A percentile compares a stretch with the other conserved stretches of the same genome.
Conservation (phyloP, 1,284 basidiomycete species). For the Vanrija humicola region DNA sequence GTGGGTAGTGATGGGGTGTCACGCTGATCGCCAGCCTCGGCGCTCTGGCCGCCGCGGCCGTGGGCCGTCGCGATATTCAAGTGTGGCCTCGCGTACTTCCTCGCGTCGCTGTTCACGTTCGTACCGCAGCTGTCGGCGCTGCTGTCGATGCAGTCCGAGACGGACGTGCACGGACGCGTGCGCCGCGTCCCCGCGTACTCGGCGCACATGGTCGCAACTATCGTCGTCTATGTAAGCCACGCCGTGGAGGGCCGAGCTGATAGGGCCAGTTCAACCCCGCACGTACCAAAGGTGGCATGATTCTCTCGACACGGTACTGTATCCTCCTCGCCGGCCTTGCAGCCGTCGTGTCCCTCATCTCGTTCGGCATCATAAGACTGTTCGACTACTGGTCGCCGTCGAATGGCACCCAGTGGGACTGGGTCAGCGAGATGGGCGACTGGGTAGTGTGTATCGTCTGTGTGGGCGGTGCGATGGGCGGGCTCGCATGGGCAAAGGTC, state of each 20-base stretch:
- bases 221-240: conserved; percentile 55
- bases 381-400: conserved; percentile 56
- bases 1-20: neutral
- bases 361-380: conserved; percentile 74
- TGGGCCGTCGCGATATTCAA: conserved; percentile 61
- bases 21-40: neutral
- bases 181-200: conserved; percentile 61
- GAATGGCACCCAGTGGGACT: conserved; percentile 35
- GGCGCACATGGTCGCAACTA: conserved; percentile 87
- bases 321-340: conserved; percentile 60
- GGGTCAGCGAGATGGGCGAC: conserved; percentile 45
- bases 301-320: conserved; percentile 54
- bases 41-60: conserved; percentile 28
- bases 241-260: conserved; percentile 50
- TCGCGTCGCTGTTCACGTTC: conserved; percentile 91
- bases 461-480: conserved; percentile 76
- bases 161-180: conserved; percentile 52
- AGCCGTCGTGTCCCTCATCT: conserved; percentile 76
- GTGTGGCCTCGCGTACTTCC: conserved; percentile 83
- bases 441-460: conserved; percentile 63
- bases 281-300: conserved; percentile 84
- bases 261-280: conserved; percentile 52
- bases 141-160: conserved; percentile 46
- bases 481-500: conserved; percentile 68
- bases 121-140: conserved; percentile 54